A percentile compares a stretch with the other conserved stretches of the same genome.
Evolutionary conservation across 768 basidiomycete species (phyloP).

Genomic region (Lactarius hengduanensis): DNA sequence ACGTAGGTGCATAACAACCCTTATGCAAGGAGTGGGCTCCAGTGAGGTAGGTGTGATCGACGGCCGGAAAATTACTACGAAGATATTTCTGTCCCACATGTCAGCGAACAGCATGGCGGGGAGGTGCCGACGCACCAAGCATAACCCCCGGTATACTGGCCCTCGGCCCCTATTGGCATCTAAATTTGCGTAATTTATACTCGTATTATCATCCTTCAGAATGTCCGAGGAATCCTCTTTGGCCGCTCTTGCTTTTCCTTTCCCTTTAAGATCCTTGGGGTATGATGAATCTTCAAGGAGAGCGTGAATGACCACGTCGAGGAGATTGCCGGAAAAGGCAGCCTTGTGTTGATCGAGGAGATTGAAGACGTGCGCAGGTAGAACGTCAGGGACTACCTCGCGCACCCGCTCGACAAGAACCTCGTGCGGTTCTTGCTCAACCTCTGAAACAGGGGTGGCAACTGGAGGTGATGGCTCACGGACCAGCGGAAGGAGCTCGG

Average conservation of each 20-base stretch:
- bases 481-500: neutral
- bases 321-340: constrained; percentile 39
- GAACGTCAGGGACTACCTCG: constrained; percentile 71
- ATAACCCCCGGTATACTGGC: constrained; percentile 47
- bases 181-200: constrained; percentile 54
- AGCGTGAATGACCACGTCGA: constrained; percentile 55
- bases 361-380: constrained; percentile 48
- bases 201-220: constrained; percentile 34
- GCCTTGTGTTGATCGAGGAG: constrained; percentile 49
- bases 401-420: constrained; percentile 49
- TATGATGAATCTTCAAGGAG: constrained; percentile 64
- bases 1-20: constrained; percentile 64
- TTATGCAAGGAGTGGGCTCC: constrained; percentile 40
- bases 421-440: constrained; percentile 26
- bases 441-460: neutral
- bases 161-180: constrained; percentile 48
- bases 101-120: constrained; percentile 14
- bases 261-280: constrained; percentile 50
- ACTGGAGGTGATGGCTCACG: neutral
- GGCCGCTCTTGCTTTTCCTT: constrained; percentile 41
- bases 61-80: constrained; percentile 53
- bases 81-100: constrained; percentile 47
- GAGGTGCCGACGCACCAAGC: constrained; percentile 44
- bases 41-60: constrained; percentile 56
- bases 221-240: constrained; percentile 29